These are phyloP conservation scores for Austroboletus niveus DNA, from an alignment of 1,284 basidiomycete species.

Conservation along the genomic window DNA sequence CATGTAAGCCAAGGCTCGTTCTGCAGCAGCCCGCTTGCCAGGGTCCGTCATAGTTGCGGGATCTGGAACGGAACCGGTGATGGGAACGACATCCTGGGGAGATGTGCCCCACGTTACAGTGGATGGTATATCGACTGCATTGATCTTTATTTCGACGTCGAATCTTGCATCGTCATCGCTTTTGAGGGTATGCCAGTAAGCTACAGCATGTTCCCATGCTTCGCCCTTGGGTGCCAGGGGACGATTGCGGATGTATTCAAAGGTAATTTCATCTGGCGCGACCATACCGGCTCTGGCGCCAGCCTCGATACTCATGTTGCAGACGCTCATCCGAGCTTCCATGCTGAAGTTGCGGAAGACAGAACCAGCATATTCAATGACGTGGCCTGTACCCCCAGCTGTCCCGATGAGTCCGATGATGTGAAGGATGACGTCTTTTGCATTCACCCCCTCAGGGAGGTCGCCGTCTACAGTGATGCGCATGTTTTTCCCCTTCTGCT, in stretches of 20 bases:
- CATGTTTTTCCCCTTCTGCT: conserved; percentile 96
- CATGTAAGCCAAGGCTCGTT: conserved; percentile 91
- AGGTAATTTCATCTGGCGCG: conserved; percentile 91
- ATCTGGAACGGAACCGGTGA: conserved; percentile 84
- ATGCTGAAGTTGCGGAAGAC: conserved; percentile 91
- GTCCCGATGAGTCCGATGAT: conserved; percentile 95
- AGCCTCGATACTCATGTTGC: conserved; percentile 98
- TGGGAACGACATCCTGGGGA: conserved; percentile 89
- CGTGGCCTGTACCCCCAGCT: conserved; percentile 89
- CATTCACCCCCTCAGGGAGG: conserved; percentile 84
- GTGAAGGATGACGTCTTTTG: conserved; percentile 94
- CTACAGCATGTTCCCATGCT: conserved; percentile 86
- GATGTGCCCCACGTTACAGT: conserved; percentile 98
- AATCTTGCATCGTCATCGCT: conserved; percentile 89
- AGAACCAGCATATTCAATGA: conserved; percentile 92
- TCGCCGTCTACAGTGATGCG: conserved; percentile 88
- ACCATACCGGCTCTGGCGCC: conserved; percentile 96
- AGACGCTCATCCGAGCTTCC: conserved; percentile 96
- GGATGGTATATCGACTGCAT: conserved; percentile 87
- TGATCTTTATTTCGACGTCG: conserved; percentile 85
- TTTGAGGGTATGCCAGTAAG: conserved; percentile 86
- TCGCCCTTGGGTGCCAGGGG: conserved; percentile 87
- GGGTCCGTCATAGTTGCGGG: conserved; percentile 68
- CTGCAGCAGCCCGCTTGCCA: conserved; percentile 69
- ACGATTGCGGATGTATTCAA: conserved; percentile 83